Evolutionary conservation across 1,284 basidiomycete genomes (phyloP), one percentile per base, ranked within the genome.

Genomic region (Naganishia albida): DNA sequence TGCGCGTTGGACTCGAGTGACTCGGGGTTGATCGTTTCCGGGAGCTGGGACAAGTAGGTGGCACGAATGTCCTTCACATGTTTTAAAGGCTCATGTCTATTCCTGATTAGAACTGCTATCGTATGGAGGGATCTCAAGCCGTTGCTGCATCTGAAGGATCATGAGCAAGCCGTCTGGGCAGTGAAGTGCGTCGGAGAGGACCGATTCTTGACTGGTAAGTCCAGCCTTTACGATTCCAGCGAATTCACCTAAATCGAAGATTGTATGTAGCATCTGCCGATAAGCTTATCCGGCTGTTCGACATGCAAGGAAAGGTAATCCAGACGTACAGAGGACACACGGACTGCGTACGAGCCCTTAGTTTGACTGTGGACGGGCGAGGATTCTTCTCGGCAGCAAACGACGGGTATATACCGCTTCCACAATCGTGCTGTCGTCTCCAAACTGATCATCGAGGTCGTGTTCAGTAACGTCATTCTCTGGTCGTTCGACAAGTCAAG

Each of bases 361-460:
- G 88, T 6, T 77, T 90, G 59, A 81, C 93, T 15, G 86, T 88
- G 15, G 88, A 91, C 73, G 87, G 91, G 54, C 88, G 74, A 30
- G 76, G 93, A 1, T 98, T 99, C 78, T 96, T 91, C 62, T 95
- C 92, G 66, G 94, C 91, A 70, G 90, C 89, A 13, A 99, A 99
- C 73, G 96, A 99, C 75, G 89, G 90, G 90, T 90, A 68, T 68
- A 83, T 73, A 7, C 15, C 3, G 30, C 20, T 39, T 40, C 8
- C 12, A 3, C 7, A 26, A 6, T 46, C 39, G 26, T 42, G 3
- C 3, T 42, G 12, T 18, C 3, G 50, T 16, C 18, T 8, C 28
- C 10, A 10, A 34, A 34, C 34, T 34, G 34, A 34, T 10, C 6
- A 34, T 34, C 34, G 10, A 10, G 30, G 65, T 44, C 18, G 20